Base-by-base conservation (phyloP, 305 asterid species). In the Fraxinus baroniana region DNA sequence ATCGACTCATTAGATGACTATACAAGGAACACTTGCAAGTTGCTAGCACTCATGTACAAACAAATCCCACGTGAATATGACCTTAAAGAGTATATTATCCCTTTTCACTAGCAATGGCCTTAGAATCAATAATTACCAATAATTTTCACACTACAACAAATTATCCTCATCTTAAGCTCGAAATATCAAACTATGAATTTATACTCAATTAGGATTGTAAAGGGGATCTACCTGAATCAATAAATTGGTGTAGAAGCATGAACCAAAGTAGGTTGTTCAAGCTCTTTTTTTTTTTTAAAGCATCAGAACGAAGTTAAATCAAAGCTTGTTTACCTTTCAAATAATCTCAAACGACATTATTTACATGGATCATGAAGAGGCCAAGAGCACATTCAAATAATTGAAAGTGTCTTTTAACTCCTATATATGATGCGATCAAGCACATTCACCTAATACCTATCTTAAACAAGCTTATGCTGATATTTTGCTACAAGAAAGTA, bases 1-100 rank as follows among this genome's bases (percentile, higher is more conserved):
- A 46, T 49, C 15, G 60, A 79, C 52, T 49, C 75, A 39, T 70
- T 79, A 76, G 78, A 64, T 22, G 52, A 52, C 66, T 10, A 66
- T 7, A 2, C 24, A 12, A 74, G n/a, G 30, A 28, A 15, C 76
- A 10, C 9, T 71, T 15, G 76, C 76, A 71, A 32, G 44, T 32
- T 15, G 46, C 76, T 17, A 17, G 76, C 44, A 30, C 3, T 28
- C 36, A 66, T 26, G 74, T 26, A 66, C 74, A 71, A 71, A 71
- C 76, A 71, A 30, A 15, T 33, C 76, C 76, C 12, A 30, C 20
- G 9, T 13, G 76, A 32, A 33, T 71, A 71, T 15, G 76, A 71
- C 22, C 24, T 18, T 33, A 33, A 33, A 70, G 18, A 17, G 20
- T 32, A 70, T 70, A 15, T 70, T 12, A 66, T 9, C 74, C 35